phyloP scores from a whole-genome alignment of 768 basidiomycete genomes.

The Auriscalpium microsporum region DNA sequence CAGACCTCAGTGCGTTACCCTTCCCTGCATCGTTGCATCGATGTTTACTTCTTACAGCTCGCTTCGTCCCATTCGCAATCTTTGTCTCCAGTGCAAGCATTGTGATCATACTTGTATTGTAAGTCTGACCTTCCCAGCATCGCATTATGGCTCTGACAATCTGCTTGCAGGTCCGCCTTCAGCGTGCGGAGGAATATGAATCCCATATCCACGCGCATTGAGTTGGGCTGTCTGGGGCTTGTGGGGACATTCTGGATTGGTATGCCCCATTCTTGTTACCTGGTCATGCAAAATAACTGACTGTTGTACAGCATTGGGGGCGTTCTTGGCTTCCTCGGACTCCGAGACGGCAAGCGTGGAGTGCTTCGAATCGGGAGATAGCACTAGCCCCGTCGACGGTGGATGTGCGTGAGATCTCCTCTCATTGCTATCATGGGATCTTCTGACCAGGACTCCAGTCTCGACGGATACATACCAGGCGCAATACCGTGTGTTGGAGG shows the following conservation, averaged over 20 bases:
- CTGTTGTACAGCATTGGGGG: constrained; percentile 53
- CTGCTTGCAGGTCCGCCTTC: constrained; percentile 46
- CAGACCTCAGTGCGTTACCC: constrained; percentile 63
- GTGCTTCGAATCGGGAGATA: constrained; percentile 55
- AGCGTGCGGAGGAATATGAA: constrained; percentile 58
- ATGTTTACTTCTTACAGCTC: constrained; percentile 39
- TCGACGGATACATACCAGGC: constrained; percentile 82
- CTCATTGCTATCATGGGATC: background rate
- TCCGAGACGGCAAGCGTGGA: constrained; percentile 76
- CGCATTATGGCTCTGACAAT: constrained; percentile 2
- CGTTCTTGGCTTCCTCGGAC: constrained; percentile 64
- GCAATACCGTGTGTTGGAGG: constrained; percentile 78
- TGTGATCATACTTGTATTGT: constrained; percentile 62
- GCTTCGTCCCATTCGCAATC: constrained; percentile 79
- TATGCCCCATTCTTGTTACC: constrained; percentile 25
- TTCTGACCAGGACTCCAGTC: constrained; percentile 33
- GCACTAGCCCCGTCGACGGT: constrained; percentile 46
- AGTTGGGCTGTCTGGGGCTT: constrained; percentile 63
- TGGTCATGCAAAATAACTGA: background rate
- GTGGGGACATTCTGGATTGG: constrained; percentile 75
- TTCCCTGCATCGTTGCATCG: background rate
- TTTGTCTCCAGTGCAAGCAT: constrained; percentile 70
- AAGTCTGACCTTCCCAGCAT: constrained; percentile 21
- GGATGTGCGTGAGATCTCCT: constrained; percentile 51
- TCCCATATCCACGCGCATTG: constrained; percentile 72